A percentile compares a stretch with the other conserved stretches of the same genome.
Conservation (phyloP, 805 yeast species). For the Sungouiozyma ichnusensis region DNA sequence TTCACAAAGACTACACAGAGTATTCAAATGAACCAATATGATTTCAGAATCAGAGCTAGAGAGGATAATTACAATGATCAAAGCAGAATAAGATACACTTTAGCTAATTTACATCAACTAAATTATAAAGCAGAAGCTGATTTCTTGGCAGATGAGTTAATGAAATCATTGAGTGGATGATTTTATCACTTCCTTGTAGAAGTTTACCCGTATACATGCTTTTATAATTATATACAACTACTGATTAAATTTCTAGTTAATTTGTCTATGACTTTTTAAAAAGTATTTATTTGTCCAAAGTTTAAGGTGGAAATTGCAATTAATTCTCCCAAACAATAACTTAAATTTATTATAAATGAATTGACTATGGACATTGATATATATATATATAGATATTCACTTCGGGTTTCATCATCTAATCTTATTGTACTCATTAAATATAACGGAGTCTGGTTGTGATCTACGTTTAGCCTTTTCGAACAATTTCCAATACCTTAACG, state of each 20-base stretch:
- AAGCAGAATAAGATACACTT: conserved; percentile 65
- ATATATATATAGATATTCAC: not conserved
- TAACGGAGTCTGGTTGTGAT: conserved; percentile 48
- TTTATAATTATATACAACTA: not conserved
- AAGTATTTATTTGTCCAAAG: no score
- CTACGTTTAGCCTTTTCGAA: conserved; percentile 66
- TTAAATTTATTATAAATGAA: no score
- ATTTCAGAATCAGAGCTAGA: conserved; percentile 70
- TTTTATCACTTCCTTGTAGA: no score
- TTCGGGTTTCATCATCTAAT: no score
- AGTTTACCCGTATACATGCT: no score
- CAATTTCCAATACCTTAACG: conserved; percentile 89
- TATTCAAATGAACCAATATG: conserved; percentile 56
- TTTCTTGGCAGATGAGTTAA: conserved; percentile 34
- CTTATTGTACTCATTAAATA: conserved; percentile 67
- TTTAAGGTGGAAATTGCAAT: not conserved
- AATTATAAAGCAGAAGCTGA: conserved; percentile 54
- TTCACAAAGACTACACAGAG: conserved; percentile 37
- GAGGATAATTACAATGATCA: conserved; percentile 77
- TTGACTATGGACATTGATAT: not conserved
- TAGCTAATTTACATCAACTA: conserved; percentile 40
- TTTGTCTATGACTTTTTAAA: not conserved
- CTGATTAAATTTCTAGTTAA: no score
- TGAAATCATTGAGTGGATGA: conserved; percentile 10
- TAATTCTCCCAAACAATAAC: not conserved